Base-by-base conservation (phyloP, 805 yeast genomes). In the Diddensiella caesifluorescens region DNA sequence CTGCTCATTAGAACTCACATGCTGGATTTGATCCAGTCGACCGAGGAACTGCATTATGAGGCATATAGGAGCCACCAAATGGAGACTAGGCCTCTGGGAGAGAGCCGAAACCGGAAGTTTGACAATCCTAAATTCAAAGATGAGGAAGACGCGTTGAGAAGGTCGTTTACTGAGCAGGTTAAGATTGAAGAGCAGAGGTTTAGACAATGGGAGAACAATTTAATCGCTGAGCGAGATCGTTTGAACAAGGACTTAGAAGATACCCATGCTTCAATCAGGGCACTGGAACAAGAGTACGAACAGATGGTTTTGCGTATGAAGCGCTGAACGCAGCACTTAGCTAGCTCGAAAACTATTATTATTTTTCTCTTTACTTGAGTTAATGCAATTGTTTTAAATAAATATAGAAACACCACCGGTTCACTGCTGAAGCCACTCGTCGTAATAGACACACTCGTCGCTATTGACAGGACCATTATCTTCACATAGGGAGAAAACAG, bases 121-220 rank as follows among this genome's bases (percentile, higher is more conserved):
- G 87, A 74, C 56, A 89, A 92, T 64, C 97, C 97, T 38, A 83
- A 86, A 66, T 92, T 84, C 70, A 83, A 88, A 64, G 97, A 92
- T 65, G 97, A 90, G 64, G 98, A 92, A 66, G 92, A 86, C 62
- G 83, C 89, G 25, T 73, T 92, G 60, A 87, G 92, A 75, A 83
- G 84, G 67, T 84, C 84, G 64, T 92, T 92, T 68, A 90, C 97
- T 6, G 97, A 89, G 64, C 97, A 92, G 70, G 86, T 92, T 47
- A 89, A 90, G 69, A 84, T 84, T 36, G 98, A 92, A 69, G 98
- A 92, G 60, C 94, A 87, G 58, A 77, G 98, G 61, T 92, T 92
- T 66, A 85, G 94, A 71, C 95, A 90, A 71, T 92, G 99, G 98
- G 97, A 89, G 69, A 85, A 88, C 55, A 90, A 92, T 61, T 86